Evolutionary conservation across 2,329 filamentous ascomycete species (phyloP).

Genomic region (Nothomitra cinnamomea): DNA sequence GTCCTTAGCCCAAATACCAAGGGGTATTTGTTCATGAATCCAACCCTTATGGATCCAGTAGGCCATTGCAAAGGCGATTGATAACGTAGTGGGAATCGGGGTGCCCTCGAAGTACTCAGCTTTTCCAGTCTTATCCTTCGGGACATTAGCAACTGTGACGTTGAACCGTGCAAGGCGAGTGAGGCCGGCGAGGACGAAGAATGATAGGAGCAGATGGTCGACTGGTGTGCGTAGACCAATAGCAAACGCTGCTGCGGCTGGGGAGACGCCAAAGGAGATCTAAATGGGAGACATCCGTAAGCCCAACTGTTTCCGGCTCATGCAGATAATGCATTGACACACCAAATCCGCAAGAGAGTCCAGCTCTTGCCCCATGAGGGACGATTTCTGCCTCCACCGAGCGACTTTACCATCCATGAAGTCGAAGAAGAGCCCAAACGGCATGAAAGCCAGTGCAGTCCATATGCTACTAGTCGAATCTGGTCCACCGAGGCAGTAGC

Average conservation of each 20-base stretch:
- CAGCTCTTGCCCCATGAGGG: conserved; percentile 92
- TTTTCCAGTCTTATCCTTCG: conserved; percentile 85
- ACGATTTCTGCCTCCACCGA: conserved; percentile 90
- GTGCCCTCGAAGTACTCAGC: conserved; percentile 93
- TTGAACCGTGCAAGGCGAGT: conserved; percentile 94
- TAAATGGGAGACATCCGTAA: conserved; percentile 21
- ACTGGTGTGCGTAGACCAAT: conserved; percentile 70
- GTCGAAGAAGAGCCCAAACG: conserved; percentile 90
- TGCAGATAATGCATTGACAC: conserved; percentile 21
- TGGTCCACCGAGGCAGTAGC: conserved; percentile 63
- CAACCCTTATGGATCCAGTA: conserved; percentile 74
- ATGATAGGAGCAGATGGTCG: conserved; percentile 67
- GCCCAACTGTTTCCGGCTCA: not conserved
- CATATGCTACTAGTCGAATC: conserved; percentile 53
- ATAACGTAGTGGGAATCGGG: conserved; percentile 80
- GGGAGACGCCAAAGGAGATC: conserved; percentile 91
- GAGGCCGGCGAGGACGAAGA: conserved; percentile 89
- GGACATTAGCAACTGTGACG: conserved; percentile 75
- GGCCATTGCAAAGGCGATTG: conserved; percentile 67
- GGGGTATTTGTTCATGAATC: conserved; percentile 56
- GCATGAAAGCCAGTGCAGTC: conserved; percentile 71
- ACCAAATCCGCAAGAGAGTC: conserved; percentile 92
- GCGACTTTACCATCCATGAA: conserved; percentile 96
- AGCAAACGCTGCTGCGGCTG: conserved; percentile 73
- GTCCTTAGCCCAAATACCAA: conserved; percentile 51